Percentiles rank a stretch among this genome's conserved stretches.
Evolutionary conservation across 345 rosid genomes (phyloP).

Genomic region (Corymbia maculata): DNA sequence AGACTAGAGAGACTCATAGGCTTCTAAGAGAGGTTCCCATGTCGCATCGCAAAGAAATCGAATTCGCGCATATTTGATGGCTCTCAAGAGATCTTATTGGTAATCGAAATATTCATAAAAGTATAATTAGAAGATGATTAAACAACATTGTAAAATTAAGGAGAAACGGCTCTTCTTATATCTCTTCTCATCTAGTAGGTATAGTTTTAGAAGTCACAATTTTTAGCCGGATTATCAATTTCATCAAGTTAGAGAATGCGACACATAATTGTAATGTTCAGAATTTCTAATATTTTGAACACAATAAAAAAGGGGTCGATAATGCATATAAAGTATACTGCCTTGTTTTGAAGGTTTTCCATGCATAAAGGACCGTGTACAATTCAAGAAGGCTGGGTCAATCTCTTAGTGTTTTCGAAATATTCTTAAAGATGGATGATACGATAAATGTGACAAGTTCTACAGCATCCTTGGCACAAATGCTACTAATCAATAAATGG

Average conservation of each 20-base stretch:
- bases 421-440: fast-evolving
- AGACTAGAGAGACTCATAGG: not conserved
- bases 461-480: not conserved
- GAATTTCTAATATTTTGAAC: not conserved
- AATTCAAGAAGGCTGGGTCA: fast-evolving
- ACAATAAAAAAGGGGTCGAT: not conserved
- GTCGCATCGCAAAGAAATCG: not conserved
- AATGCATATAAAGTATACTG: not conserved
- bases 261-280: not conserved
- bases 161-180: not conserved
- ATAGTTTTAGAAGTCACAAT: not conserved
- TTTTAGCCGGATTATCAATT: not conserved
- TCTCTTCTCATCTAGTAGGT: not conserved
- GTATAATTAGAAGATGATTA: not conserved
- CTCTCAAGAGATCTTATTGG: not conserved
- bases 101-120: not conserved
- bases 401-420: not conserved
- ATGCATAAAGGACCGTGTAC: not conserved
- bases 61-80: not conserved
- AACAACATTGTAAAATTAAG: not conserved
- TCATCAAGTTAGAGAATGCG: not conserved
- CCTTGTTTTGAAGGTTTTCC: not conserved
- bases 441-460: not conserved
- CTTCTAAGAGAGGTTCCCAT: not conserved
- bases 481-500: fast-evolving